Percentiles rank a stretch among this genome's conserved stretches.
phyloP scores from a whole-genome alignment of 2,329 filamentous ascomycete species.

The Cordyceps cicadae region DNA sequence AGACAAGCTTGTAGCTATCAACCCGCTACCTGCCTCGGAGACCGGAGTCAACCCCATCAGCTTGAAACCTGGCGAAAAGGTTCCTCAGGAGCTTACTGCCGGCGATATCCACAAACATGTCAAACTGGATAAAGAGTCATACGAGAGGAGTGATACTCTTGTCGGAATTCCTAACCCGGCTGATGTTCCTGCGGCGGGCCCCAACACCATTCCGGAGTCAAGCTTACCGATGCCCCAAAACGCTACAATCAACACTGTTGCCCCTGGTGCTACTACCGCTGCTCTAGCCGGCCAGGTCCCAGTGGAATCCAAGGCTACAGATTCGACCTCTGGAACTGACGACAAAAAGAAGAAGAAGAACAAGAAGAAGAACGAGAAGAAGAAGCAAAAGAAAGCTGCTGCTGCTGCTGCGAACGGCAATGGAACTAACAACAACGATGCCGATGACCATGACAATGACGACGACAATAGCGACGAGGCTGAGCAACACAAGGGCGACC shows the following conservation, averaged over 20 bases:
- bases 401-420: conserved; percentile 49
- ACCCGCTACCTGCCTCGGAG: conserved; percentile 53
- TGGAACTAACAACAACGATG: conserved; percentile 41
- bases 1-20: conserved; percentile 47
- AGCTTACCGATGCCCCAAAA: conserved; percentile 57
- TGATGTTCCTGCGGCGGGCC: conserved; percentile 29
- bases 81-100: conserved; percentile 60
- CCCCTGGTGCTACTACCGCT: conserved; percentile 56
- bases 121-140: conserved; percentile 74
- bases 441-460: conserved; percentile 34
- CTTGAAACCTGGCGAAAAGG: conserved; percentile 69
- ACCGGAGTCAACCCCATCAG: conserved; percentile 71
- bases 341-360: conserved; percentile 55
- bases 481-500: conserved; percentile 43
- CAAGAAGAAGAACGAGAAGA: conserved; percentile 62
- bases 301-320: conserved; percentile 41
- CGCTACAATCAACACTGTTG: conserved; percentile 43
- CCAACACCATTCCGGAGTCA: conserved; percentile 66
- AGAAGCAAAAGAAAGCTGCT: conserved; percentile 53
- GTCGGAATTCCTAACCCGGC: conserved; percentile 40
- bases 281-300: conserved; percentile 61
- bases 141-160: conserved; percentile 68
- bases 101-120: conserved; percentile 66
- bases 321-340: conserved; percentile 31
- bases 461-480: conserved; percentile 40